phyloP scores from a whole-genome alignment of 768 basidiomycete species.

The Tulasnella calospora region DNA sequence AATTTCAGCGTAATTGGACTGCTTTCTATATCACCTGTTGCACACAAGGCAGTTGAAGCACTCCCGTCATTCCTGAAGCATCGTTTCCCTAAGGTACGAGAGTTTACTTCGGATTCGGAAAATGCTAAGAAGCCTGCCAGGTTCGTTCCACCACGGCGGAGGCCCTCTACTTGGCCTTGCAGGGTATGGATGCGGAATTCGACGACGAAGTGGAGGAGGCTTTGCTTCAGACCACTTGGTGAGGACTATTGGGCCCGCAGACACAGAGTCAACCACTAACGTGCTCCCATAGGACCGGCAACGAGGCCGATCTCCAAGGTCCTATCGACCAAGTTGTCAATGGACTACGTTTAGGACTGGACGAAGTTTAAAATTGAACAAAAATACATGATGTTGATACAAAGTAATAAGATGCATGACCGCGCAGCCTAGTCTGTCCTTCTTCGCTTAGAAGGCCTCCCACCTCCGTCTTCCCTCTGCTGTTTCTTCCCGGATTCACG shows the following conservation, averaged over 20 bases:
- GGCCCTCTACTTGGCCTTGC: conserved; percentile 70
- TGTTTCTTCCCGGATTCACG: conserved; percentile 61
- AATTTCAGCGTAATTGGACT: conserved; percentile 58
- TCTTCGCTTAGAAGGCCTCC: neutral
- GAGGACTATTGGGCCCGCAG: conserved; percentile 30
- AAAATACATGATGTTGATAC: conserved; percentile 11
- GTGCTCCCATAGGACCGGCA: neutral
- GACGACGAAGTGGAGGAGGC: conserved; percentile 65
- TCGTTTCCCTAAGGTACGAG: conserved; percentile 68
- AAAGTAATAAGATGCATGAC: neutral
- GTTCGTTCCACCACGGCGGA: conserved; percentile 78
- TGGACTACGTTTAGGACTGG: neutral
- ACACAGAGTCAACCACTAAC: neutral
- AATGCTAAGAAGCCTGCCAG: conserved; percentile 40
- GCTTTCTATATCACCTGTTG: conserved; percentile 49
- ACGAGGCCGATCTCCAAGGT: conserved; percentile 6
- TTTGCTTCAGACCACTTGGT: conserved; percentile 77
- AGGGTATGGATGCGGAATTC: conserved; percentile 55
- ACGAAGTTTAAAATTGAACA: neutral
- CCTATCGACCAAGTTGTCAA: neutral
- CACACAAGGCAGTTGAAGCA: conserved; percentile 41
- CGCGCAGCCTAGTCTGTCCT: conserved; percentile 9
- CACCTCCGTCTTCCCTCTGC: conserved; percentile 60
- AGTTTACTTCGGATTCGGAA: conserved; percentile 21
- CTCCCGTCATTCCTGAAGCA: conserved; percentile 67